A percentile compares a stretch with the other conserved stretches of the same genome.
phyloP scores from a whole-genome alignment of 768 basidiomycete genomes.

The Leccinum aurantiacum region DNA sequence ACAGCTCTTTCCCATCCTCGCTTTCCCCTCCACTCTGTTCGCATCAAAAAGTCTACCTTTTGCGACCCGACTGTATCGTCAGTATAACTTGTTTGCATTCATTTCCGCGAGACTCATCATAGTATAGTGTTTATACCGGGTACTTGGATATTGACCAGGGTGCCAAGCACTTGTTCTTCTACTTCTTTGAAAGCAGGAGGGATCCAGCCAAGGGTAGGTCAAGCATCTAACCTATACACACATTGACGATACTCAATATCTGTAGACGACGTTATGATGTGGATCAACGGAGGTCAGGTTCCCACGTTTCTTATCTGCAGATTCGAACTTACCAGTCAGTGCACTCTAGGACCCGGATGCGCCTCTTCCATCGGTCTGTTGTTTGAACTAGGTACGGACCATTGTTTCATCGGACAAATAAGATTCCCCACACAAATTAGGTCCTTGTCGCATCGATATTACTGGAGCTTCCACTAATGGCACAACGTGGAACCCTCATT shows the following conservation, averaged over 20 bases:
- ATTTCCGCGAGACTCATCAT: background rate
- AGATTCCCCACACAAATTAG: conserved; percentile 33
- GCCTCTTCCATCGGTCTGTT: conserved; percentile 55
- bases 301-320: background rate
- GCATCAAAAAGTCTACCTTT: conserved; percentile 60
- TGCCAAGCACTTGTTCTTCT: conserved; percentile 54
- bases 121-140: conserved; percentile 43
- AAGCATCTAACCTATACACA: background rate
- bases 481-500: conserved; percentile 61
- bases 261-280: conserved; percentile 65
- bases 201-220: conserved; percentile 39
- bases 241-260: background rate
- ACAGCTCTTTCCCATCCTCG: conserved; percentile 45
- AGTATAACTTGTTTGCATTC: background rate
- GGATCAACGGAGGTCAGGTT: conserved; percentile 61
- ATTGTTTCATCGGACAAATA: background rate
- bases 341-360: conserved; percentile 53
- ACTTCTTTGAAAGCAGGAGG: conserved; percentile 59
- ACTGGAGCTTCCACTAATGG: conserved; percentile 53
- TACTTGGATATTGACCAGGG: conserved; percentile 50
- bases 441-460: conserved; percentile 63
- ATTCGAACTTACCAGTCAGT: background rate
- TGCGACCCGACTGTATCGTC: conserved; percentile 59
- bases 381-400: conserved; percentile 50
- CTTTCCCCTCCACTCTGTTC: conserved; percentile 53